Base-by-base conservation (phyloP, 1,139 yeast genomes). In the Candida sp. region DNA sequence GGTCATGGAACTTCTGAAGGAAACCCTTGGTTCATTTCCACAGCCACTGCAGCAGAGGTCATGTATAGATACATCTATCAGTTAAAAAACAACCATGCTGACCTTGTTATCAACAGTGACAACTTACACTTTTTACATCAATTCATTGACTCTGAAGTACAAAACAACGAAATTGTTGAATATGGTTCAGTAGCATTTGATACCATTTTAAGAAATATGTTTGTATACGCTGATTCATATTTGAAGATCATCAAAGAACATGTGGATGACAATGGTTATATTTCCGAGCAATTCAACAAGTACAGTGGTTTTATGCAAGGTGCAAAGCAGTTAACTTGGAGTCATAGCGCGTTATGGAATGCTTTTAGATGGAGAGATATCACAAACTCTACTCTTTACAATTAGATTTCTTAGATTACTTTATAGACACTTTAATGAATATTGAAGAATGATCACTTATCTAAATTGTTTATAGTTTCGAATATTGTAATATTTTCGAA, bases 1-100 rank as follows among this genome's bases (percentile, higher is more conserved):
- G 98, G 98, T 0, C 70, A 75, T 47, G 84, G 82, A 0, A 70
- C 77, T 0, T 73, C 85, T 12, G 85, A 82, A 52, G 98, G 97
- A 2, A 93, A 93, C 57, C 98, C 99, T 2, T 93, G 98, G 99
- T 91, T 91, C 59, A 77, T 93, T 47, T 75, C 95, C 21, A 91
- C 97, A 0, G 81, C 93, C 0, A 73, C 93, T 3, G 91, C 93
- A 1, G 77, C 95, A 1, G 89, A 85, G 54, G 57, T 79, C 7
- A 54, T 84, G 33, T 77, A 61, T 61, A 73, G 61, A 44, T 55
- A 56, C 40, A 62, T 64, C 45, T 66, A 54, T 56, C 68, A 56
- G 51, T 52, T 55, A 33, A 52, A 51, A 45, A 47, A 45, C 27
- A 52, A 49, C 36, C 57, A 53, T 44, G 45, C 51, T 39, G 71